phyloP scores from a whole-genome alignment of 108 stramenopile genomes.

The Skeletonema tropicum region DNA sequence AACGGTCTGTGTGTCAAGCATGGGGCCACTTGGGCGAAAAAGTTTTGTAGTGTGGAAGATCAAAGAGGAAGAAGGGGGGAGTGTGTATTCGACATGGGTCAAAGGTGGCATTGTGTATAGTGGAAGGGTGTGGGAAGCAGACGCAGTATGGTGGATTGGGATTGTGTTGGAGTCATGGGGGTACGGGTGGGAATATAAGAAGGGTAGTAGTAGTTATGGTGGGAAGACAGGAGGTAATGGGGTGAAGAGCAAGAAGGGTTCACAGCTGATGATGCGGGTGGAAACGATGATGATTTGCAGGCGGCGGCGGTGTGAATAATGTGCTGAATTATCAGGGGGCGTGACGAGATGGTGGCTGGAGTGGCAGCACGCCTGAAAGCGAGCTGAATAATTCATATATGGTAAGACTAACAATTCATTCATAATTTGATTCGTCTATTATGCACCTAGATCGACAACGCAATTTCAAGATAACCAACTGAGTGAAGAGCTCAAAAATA shows the following conservation, averaged over 20 bases:
- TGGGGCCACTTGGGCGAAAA: background rate
- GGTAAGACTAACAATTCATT: too few relatives aligned
- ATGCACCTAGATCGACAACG: too few relatives aligned
- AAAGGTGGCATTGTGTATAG: background rate
- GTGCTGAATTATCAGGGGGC: too few relatives aligned
- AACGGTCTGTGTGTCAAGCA: background rate
- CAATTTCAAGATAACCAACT: too few relatives aligned
- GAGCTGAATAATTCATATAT: too few relatives aligned
- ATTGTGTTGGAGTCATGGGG: background rate
- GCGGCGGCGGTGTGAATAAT: background rate
- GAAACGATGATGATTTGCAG: background rate
- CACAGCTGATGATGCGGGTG: background rate
- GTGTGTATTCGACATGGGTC: slow-evolving; percentile 2
- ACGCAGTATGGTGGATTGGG: slow-evolving; percentile 2
- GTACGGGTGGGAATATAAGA: background rate
- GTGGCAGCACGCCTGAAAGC: too few relatives aligned
- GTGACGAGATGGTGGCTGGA: too few relatives aligned
- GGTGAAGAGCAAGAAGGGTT: background rate
- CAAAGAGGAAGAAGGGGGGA: background rate
- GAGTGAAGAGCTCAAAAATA: too few relatives aligned
- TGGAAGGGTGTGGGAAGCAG: background rate
- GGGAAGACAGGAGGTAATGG: background rate
- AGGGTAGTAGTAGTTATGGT: background rate
- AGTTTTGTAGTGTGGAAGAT: slow-evolving; percentile 9
- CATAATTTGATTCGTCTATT: too few relatives aligned